phyloP scores from a whole-genome alignment of 1,284 basidiomycete species.

The Somion occarium region DNA sequence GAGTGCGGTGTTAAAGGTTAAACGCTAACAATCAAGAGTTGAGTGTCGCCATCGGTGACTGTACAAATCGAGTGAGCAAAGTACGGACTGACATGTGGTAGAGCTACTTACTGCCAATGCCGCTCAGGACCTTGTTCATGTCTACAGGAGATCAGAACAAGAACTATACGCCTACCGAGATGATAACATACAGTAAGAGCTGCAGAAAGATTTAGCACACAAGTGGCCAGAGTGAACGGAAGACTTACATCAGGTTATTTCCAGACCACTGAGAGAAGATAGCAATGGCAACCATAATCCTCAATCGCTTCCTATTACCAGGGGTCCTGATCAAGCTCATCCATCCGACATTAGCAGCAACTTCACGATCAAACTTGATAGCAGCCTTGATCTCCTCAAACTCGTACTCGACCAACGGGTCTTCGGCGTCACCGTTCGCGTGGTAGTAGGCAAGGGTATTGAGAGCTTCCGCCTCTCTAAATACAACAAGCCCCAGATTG shows the following conservation, averaged over 20 bases:
- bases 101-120: slow-evolving; percentile 36
- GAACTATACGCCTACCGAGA: neutral
- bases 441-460: slow-evolving; percentile 50
- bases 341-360: slow-evolving; percentile 42
- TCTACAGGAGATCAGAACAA: slow-evolving; percentile 21
- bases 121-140: slow-evolving; percentile 47
- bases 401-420: slow-evolving; percentile 58
- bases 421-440: slow-evolving; percentile 44
- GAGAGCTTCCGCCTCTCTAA: slow-evolving; percentile 40
- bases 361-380: slow-evolving; percentile 41
- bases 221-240: slow-evolving; percentile 8
- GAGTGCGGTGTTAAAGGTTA: neutral
- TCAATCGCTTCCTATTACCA: slow-evolving; percentile 50
- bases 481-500: slow-evolving; percentile 5
- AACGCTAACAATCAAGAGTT: slow-evolving; percentile 37
- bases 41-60: slow-evolving; percentile 46
- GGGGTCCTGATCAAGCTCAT: slow-evolving; percentile 42
- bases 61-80: neutral
- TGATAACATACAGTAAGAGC: slow-evolving; percentile 26
- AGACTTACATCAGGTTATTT: slow-evolving; percentile 51
- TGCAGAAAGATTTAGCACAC: slow-evolving; percentile 10
- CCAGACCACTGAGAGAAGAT: slow-evolving; percentile 67
- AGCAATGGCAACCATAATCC: slow-evolving; percentile 52
- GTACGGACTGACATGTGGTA: neutral
- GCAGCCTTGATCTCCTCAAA: slow-evolving; percentile 58